Conservation (phyloP, 2,329 filamentous ascomycete species). For the Trichoderma simmonsii region DNA sequence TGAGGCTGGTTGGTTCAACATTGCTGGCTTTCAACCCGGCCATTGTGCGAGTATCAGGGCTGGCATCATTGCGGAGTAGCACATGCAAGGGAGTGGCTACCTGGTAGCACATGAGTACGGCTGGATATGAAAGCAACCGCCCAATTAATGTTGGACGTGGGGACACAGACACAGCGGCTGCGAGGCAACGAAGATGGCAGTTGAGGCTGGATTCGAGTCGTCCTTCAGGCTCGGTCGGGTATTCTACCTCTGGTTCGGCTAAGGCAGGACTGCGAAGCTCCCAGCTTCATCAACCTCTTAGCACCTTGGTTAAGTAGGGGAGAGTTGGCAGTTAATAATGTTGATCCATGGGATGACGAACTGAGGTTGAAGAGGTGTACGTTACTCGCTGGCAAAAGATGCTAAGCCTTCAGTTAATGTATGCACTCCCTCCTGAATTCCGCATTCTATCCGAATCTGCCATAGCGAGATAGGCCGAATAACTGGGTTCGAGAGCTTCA, state of each 20-base stretch:
- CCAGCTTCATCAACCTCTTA: background rate
- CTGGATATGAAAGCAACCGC: background rate
- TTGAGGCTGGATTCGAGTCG: background rate
- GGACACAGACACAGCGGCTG: background rate
- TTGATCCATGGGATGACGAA: too few relatives aligned
- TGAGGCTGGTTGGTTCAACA: background rate
- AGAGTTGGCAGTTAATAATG: too few relatives aligned
- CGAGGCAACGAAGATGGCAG: background rate
- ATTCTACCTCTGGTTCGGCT: background rate
- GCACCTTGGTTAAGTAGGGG: too few relatives aligned
- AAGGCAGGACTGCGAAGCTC: background rate
- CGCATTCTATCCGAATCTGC: conserved; percentile 20
- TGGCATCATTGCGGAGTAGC: background rate
- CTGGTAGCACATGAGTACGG: background rate
- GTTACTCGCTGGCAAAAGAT: too few relatives aligned
- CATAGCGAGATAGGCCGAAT: conserved; percentile 21
- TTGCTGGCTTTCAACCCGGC: background rate
- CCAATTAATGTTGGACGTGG: background rate
- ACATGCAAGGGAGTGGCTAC: background rate
- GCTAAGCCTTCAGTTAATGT: background rate
- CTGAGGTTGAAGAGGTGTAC: too few relatives aligned
- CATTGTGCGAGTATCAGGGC: background rate
- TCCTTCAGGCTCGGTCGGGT: background rate
- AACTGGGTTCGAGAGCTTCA: conserved; percentile 19
- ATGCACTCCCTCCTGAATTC: background rate